Base-by-base conservation (phyloP, 208 protist species). In the Acanthamoeba lugdunensis region DNA sequence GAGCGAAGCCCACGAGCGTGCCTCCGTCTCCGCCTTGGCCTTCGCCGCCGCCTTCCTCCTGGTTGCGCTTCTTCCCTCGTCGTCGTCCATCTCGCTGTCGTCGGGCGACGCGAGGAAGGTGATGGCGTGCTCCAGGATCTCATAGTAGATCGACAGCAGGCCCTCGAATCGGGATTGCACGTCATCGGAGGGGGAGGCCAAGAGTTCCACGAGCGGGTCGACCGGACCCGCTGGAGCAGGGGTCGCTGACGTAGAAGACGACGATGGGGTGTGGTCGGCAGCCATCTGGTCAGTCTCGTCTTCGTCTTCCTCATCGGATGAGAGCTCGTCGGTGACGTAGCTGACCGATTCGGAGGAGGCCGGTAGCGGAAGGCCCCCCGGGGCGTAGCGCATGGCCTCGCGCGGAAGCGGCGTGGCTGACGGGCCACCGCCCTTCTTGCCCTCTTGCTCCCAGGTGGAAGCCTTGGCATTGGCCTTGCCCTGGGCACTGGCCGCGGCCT, bases 71-170 rank as follows among this genome's bases (percentile, higher is more conserved):
- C 5, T 25, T 4, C 54, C 50, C 23, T 56, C 21, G 37, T 84
- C 45, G 7, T 84, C 52, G n/a, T 28, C 73, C 30, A 45, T 33
- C 25, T 91, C 85, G 58, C 41, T 30, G 37, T 92, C 88, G 33
- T 54, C 28, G 4, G 41, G 23, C n/a, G 65, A 23, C 11, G 45
- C 50, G 50, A 92, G 63, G 48, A 92, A 92, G 14, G 58, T 92
- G 63, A 92, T 92, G 41, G 88, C 48, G 88, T 92, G 88, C 65
- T 92, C 88, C 18, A 73, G 41, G 4, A 79, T 92, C 52, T 92
- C 88, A 65, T 79, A 92, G 69, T 79, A 92, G 28, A 92, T n/a
- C 11, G 88, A 73, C 2, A 92, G n/a, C 88, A 92, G 45, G 28
- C 28, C 16, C 54, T 92, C 88, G 52, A 73, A 79, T 28, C 73